These are phyloP conservation scores for Stylonectria norvegica DNA, from an alignment of 2,329 filamentous ascomycete species.

Conservation along the genomic window DNA sequence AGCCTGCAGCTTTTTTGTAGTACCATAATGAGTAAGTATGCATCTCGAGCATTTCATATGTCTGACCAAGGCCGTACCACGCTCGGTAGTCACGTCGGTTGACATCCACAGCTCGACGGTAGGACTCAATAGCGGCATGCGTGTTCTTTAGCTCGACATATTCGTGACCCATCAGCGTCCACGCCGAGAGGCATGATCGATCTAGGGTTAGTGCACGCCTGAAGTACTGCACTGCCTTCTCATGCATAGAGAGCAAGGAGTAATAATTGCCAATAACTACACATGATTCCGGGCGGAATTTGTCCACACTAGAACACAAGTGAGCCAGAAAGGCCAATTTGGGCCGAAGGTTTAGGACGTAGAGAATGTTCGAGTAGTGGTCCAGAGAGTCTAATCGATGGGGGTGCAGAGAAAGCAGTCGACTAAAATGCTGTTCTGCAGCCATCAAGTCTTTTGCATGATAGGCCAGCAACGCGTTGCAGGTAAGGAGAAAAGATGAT, in stretches of 20 bases:
- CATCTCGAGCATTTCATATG: constrained; percentile 97
- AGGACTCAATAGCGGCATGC: constrained; percentile 95
- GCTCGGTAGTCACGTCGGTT: constrained; percentile 95
- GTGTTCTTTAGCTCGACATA: constrained; percentile 99
- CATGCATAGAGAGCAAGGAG: constrained; percentile 87
- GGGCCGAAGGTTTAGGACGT: constrained; percentile 82
- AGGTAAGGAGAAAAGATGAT: constrained; percentile 86
- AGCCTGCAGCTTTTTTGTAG: constrained; percentile 88
- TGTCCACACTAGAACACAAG: constrained; percentile 85
- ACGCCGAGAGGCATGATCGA: constrained; percentile 85
- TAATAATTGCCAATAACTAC: constrained; percentile 98
- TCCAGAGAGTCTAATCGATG: constrained; percentile 84
- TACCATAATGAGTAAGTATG: constrained; percentile 97
- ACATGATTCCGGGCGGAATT: constrained; percentile 94
- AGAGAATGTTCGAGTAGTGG: constrained; percentile 95
- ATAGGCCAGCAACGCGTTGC: constrained; percentile 82
- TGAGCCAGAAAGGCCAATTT: constrained; percentile 92
- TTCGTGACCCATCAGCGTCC: constrained; percentile 98
- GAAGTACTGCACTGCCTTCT: constrained; percentile 98
- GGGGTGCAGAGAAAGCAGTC: constrained; percentile 71
- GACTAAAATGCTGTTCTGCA: constrained; percentile 67
- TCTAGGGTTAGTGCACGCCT: constrained; percentile 87
- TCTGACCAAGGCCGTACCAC: constrained; percentile 96
- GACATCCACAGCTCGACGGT: constrained; percentile 89
- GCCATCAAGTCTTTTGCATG: constrained; percentile 79